These are phyloP conservation scores for Dipodascus geniculatus DNA, from an alignment of 805 yeast genomes.

Conservation along the genomic window DNA sequence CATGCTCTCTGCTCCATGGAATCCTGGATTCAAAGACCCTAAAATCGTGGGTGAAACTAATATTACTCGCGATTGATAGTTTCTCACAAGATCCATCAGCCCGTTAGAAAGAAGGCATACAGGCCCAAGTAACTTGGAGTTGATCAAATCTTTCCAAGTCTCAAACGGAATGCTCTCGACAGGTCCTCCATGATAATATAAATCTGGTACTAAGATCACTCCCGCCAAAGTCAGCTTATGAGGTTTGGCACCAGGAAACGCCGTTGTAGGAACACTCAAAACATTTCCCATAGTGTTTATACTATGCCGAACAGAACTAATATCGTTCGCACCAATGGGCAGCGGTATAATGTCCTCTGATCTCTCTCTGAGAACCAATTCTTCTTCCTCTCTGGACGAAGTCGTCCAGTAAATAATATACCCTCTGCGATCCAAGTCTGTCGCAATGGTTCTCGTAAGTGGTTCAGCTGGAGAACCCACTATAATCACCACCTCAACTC, in stretches of 20 bases:
- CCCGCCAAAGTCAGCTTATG: constrained; percentile 50
- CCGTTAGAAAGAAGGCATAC: constrained; percentile 44
- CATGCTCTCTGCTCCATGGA: constrained; percentile 51
- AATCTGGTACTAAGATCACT: constrained; percentile 57
- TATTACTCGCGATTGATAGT: constrained; percentile 38
- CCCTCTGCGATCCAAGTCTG: constrained; percentile 68
- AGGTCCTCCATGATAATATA: constrained; percentile 58
- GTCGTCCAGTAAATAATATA: constrained; percentile 71
- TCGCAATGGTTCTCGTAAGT: constrained; percentile 52
- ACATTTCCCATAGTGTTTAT: constrained; percentile 38
- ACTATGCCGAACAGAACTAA: constrained; percentile 33
- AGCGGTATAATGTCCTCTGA: constrained; percentile 61
- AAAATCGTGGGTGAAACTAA: constrained; percentile 45
- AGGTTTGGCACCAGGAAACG: constrained; percentile 46
- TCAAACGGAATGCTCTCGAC: constrained; percentile 41
- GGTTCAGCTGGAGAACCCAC: constrained; percentile 74
- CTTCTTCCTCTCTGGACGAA: constrained; percentile 45
- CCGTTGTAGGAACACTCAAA: constrained; percentile 42
- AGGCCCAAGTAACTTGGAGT: constrained; percentile 37
- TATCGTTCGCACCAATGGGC: constrained; percentile 36
- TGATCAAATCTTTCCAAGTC: constrained; percentile 40
- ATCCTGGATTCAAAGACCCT: constrained; percentile 43
- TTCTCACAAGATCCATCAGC: constrained; percentile 40
- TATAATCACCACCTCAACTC: constrained; percentile 63
- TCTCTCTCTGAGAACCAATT: constrained; percentile 36